phyloP scores from a whole-genome alignment of 495 filamentous ascomycete species.

The Xylaria telfairii region DNA sequence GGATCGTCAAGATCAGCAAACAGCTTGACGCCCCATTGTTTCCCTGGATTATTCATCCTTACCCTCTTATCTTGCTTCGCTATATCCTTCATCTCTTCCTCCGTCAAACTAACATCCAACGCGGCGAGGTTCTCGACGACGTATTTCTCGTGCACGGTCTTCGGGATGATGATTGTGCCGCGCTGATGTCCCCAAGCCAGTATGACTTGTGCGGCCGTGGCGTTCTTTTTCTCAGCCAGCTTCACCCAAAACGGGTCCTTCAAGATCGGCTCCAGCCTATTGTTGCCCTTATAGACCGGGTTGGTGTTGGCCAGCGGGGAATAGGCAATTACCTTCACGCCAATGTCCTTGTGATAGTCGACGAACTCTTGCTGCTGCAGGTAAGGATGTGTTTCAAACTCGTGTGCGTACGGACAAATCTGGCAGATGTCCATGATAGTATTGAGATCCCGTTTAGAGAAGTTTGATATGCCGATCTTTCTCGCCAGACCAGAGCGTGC shows the following conservation, averaged over 20 bases:
- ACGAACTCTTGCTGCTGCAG: slow-evolving; percentile 66
- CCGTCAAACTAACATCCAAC: slow-evolving; percentile 31
- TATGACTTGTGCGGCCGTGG: slow-evolving; percentile 65
- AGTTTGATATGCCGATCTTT: slow-evolving; percentile 74
- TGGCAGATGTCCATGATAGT: slow-evolving; percentile 58
- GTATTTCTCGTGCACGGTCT: slow-evolving; percentile 54
- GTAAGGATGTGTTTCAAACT: slow-evolving; percentile 61
- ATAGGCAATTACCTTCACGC: slow-evolving; percentile 70
- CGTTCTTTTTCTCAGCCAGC: slow-evolving; percentile 68
- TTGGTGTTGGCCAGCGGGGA: slow-evolving; percentile 78
- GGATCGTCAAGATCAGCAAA: slow-evolving; percentile 59
- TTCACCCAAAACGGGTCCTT: slow-evolving; percentile 65
- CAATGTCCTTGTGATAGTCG: slow-evolving; percentile 59
- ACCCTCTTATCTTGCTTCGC: slow-evolving; percentile 59
- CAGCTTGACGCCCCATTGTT: slow-evolving; percentile 62
- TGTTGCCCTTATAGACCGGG: slow-evolving; percentile 55
- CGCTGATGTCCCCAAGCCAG: slow-evolving; percentile 70
- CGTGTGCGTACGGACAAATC: slow-evolving; percentile 69
- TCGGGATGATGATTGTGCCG: slow-evolving; percentile 70
- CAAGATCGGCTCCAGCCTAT: slow-evolving; percentile 35
- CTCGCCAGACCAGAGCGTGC: slow-evolving; percentile 55
- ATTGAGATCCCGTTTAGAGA: slow-evolving; percentile 65
- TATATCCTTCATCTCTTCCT: slow-evolving; percentile 60
- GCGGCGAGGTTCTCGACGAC: slow-evolving; percentile 35
- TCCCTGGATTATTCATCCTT: slow-evolving; percentile 65